A percentile compares a stretch with the other conserved stretches of the same genome.
Conservation (phyloP, 2,329 filamentous ascomycete genomes). For the Aspergillus sp. region DNA sequence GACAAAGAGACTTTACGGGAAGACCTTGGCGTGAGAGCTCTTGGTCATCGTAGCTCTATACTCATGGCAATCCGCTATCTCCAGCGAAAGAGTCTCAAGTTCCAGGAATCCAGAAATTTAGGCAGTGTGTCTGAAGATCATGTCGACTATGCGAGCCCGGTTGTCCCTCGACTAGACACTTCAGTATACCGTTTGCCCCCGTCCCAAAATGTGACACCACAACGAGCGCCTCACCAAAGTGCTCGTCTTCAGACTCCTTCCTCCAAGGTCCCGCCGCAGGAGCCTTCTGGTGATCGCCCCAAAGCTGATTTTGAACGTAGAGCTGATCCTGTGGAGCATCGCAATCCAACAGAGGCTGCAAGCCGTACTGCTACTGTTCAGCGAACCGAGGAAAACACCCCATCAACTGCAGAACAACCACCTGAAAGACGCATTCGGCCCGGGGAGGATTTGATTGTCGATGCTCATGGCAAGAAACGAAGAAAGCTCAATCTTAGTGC, state of each 20-base stretch:
- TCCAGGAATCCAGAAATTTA: conserved; percentile 31
- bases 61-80: conserved; percentile 60
- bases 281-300: not conserved
- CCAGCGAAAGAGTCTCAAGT: conserved; percentile 54
- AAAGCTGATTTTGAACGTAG: not conserved
- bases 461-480: conserved; percentile 32
- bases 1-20: conserved; percentile 52
- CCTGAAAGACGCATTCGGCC: conserved; percentile 12
- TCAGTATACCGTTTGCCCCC: not conserved
- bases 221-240: not conserved
- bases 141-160: not conserved
- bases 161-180: not conserved
- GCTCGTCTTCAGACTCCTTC: not conserved
- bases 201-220: not conserved
- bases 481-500: conserved; percentile 28
- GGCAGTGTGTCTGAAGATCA: conserved; percentile 7
- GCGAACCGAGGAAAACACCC: not conserved
- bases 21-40: conserved; percentile 59
- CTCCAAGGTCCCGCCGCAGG: not conserved
- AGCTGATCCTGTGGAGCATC: not conserved
- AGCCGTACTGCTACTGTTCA: not conserved
- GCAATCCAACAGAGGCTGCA: not conserved
- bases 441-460: conserved; percentile 28
- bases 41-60: conserved; percentile 62
- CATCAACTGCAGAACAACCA: not conserved